Percentiles rank a stretch among this genome's conserved stretches.
Conservation (phyloP, 169 alveolate genomes). For the Plasmodium vinckei region DNA sequence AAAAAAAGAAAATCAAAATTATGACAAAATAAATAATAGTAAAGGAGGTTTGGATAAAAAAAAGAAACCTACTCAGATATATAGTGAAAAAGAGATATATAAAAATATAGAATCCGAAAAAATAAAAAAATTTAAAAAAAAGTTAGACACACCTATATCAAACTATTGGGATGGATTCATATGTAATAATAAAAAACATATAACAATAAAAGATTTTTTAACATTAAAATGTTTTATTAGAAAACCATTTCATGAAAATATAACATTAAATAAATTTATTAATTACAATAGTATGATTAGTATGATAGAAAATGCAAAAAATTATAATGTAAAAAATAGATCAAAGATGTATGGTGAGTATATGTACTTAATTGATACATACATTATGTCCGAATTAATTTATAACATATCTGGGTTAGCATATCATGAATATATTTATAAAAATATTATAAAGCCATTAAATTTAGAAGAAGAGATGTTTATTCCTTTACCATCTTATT, state of each 20-base stretch:
- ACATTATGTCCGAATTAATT: slow-evolving; percentile 52
- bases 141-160: slow-evolving; percentile 77
- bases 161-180: slow-evolving; percentile 84
- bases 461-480: slow-evolving; percentile 60
- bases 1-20: neutral
- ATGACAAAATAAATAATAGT: no score
- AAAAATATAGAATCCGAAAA: slow-evolving; percentile 38
- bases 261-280: slow-evolving; percentile 67
- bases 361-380: slow-evolving; percentile 55
- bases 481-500: slow-evolving; percentile 48
- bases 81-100: neutral
- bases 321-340: slow-evolving; percentile 10
- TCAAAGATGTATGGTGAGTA: slow-evolving; percentile 38
- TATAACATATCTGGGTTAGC: slow-evolving; percentile 53
- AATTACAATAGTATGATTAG: slow-evolving; percentile 66
- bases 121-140: slow-evolving; percentile 48
- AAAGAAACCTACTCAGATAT: neutral
- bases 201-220: slow-evolving; percentile 78
- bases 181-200: slow-evolving; percentile 78
- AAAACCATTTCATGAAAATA: slow-evolving; percentile 79
- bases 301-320: slow-evolving; percentile 78
- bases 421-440: slow-evolving; percentile 58
- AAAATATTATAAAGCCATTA: slow-evolving; percentile 58
- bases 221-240: slow-evolving; percentile 77
- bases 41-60: no score